Evolutionary conservation across 805 yeast genomes (phyloP).

Genomic region (Lipomyces orientalis): DNA sequence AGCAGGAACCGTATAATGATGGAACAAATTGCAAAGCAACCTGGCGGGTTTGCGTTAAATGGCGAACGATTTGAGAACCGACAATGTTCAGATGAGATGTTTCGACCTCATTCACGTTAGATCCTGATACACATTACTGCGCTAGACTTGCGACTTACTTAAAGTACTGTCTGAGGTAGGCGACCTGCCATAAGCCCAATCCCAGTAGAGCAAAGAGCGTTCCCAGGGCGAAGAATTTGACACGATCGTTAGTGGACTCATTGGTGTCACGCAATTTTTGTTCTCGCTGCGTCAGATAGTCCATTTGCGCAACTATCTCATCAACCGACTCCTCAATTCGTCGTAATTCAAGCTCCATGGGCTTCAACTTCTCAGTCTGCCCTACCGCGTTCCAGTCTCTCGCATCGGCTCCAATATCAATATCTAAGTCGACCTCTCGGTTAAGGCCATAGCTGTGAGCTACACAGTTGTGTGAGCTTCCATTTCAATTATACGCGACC

Average conservation of each 20-base stretch:
- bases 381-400: constrained; percentile 97
- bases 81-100: constrained; percentile 46
- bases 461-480: constrained; percentile 22
- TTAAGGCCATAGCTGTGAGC: constrained; percentile 47
- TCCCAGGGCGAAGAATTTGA: constrained; percentile 79
- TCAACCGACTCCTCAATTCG: constrained; percentile 83
- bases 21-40: background rate
- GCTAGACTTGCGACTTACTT: constrained; percentile 37
- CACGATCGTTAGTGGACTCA: constrained; percentile 93
- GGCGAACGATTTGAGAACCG: background rate
- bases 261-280: constrained; percentile 94
- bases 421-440: constrained; percentile 85
- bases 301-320: constrained; percentile 79
- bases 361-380: constrained; percentile 90
- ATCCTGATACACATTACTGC: background rate
- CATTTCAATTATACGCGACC: background rate
- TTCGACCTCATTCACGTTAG: constrained; percentile 39
- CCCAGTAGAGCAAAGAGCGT: constrained; percentile 71
- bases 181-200: constrained; percentile 91
- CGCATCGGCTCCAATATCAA: constrained; percentile 95
- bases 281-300: constrained; percentile 85
- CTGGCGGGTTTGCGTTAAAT: background rate
- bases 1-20: background rate
- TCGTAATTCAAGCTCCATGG: constrained; percentile 88
- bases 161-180: constrained; percentile 91